These are phyloP conservation scores for Ophioceras dolichostomum DNA, from an alignment of 2,329 filamentous ascomycete species.

Conservation along the genomic window DNA sequence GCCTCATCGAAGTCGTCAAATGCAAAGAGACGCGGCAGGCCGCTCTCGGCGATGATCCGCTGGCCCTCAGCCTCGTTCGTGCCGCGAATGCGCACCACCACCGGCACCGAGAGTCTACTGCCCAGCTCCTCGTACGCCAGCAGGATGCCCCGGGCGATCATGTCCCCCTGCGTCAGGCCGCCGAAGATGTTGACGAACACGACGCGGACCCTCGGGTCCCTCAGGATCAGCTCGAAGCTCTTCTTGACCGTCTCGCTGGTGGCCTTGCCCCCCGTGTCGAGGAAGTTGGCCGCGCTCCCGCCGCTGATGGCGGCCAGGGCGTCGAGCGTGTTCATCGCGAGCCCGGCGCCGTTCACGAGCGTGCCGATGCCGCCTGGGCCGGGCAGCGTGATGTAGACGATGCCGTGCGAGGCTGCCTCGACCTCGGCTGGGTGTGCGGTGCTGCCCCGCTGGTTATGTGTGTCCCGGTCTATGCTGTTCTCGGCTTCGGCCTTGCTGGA, in stretches of 20 bases:
- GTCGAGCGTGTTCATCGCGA: slow-evolving; percentile 87
- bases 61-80: slow-evolving; percentile 63
- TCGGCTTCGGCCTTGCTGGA: too few species aligned
- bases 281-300: slow-evolving; percentile 66
- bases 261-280: slow-evolving; percentile 83
- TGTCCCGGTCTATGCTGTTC: slow-evolving; percentile 22
- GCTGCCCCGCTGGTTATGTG: slow-evolving; percentile 27
- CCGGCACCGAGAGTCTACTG: slow-evolving; percentile 50
- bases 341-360: slow-evolving; percentile 76
- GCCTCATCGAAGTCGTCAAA: slow-evolving; percentile 69
- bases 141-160: slow-evolving; percentile 68
- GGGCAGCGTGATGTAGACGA: slow-evolving; percentile 60
- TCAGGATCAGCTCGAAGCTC: slow-evolving; percentile 61
- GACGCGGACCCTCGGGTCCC: slow-evolving; percentile 59
- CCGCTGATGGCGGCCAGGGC: slow-evolving; percentile 57
- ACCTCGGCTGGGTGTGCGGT: slow-evolving; percentile 19
- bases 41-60: slow-evolving; percentile 56
- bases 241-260: slow-evolving; percentile 70
- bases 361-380: slow-evolving; percentile 59
- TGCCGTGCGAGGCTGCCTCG: slow-evolving; percentile 45
- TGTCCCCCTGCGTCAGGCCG: slow-evolving; percentile 58
- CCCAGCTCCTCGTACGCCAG: slow-evolving; percentile 57
- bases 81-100: slow-evolving; percentile 66
- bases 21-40: slow-evolving; percentile 50
- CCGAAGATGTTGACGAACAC: slow-evolving; percentile 48